Conservation (phyloP, 164 flowering plant species). For the Saururus chinensis region DNA sequence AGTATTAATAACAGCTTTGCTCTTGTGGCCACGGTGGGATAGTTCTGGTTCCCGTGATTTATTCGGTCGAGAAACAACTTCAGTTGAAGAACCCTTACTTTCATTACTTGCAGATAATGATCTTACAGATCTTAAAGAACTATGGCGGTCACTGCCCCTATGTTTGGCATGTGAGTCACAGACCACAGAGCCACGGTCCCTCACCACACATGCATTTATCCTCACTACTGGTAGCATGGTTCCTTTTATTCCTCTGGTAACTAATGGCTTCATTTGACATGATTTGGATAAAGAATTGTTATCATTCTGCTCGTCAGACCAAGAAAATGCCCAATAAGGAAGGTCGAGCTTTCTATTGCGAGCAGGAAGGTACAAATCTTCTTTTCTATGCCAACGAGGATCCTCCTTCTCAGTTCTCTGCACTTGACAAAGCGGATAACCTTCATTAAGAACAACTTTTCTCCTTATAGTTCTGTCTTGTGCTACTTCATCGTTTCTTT, state of each 20-base stretch:
- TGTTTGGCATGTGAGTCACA: constrained; percentile 52
- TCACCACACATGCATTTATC: constrained; percentile 90
- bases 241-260: constrained; percentile 56
- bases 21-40: constrained; percentile 20
- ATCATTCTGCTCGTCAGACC: constrained; percentile 63
- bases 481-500: constrained; percentile 61
- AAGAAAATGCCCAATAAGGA: constrained; percentile 79
- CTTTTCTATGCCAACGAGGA: constrained; percentile 72
- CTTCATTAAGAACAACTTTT: constrained; percentile 80
- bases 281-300: constrained; percentile 12
- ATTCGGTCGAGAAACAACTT: constrained; percentile 33
- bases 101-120: constrained; percentile 34
- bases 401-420: constrained; percentile 77
- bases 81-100: constrained; percentile 35
- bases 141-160: constrained; percentile 48
- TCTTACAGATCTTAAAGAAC: constrained; percentile 40
- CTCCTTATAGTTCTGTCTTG: constrained; percentile 49
- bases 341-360: constrained; percentile 67
- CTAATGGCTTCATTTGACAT: constrained; percentile 31
- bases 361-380: constrained; percentile 71
- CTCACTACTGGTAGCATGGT: constrained; percentile 68
- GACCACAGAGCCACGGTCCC: constrained; percentile 62
- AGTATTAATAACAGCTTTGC: constrained; percentile 22
- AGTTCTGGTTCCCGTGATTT: constrained; percentile 25
- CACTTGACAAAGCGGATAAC: constrained; percentile 86